Percentiles rank a stretch among this genome's conserved stretches.
Conservation (phyloP, 192 early-diverging fungal genomes). For the Funneliformis geosporum region DNA sequence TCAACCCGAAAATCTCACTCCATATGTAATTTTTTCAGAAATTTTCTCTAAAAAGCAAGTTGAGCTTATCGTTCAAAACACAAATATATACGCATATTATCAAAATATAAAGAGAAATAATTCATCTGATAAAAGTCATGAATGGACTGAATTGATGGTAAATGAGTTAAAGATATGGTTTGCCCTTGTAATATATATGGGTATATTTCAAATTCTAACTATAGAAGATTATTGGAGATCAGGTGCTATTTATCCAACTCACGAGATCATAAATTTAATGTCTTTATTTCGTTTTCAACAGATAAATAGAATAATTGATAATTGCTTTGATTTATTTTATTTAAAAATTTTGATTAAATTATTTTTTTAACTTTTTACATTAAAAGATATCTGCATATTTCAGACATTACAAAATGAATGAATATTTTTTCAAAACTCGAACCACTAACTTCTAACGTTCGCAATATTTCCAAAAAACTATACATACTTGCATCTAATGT, state of each 20-base stretch:
- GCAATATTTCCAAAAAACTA: slow-evolving; percentile 15
- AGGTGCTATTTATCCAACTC: background rate
- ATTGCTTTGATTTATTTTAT: background rate
- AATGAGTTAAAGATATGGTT: background rate
- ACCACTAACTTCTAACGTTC: slow-evolving; percentile 29
- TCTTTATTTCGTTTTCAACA: background rate
- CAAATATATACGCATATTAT: no score
- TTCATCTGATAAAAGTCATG: no score
- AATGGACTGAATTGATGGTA: background rate
- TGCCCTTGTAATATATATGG: background rate
- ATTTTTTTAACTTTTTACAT: background rate
- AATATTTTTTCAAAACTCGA: slow-evolving; percentile 30
- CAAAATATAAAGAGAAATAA: no score
- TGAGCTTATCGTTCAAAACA: no score
- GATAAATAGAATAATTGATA: background rate
- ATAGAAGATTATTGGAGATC: background rate
- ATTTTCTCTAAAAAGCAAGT: no score
- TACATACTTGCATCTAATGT: slow-evolving; percentile 34
- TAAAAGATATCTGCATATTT: slow-evolving; percentile 34
- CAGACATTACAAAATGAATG: background rate
- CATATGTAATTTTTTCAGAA: no score
- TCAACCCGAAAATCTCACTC: no score
- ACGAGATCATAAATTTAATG: background rate
- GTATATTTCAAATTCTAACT: background rate
- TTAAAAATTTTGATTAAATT: background rate